Conservation (phyloP, 116 monocot genomes). For the Papilionanthe hybrid region DNA sequence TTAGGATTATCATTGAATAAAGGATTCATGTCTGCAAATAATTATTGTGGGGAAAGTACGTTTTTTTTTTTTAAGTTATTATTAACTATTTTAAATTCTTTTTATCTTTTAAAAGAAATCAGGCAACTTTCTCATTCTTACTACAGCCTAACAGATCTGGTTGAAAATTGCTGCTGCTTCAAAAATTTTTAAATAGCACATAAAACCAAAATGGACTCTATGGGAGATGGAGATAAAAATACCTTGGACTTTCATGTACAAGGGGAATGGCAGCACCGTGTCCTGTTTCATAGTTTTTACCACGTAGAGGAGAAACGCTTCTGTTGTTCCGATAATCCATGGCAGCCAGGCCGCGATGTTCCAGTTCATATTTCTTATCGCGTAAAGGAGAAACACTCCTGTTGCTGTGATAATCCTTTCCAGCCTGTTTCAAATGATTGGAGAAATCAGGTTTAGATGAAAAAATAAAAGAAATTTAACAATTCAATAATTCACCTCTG, state of each 20-base stretch:
- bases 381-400: slow-evolving; percentile 58
- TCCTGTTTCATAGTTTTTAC: slow-evolving; percentile 27
- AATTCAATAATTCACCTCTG: background rate
- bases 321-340: slow-evolving; percentile 27
- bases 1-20: no score
- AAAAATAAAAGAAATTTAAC: background rate
- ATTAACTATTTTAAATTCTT: no score
- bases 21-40: background rate
- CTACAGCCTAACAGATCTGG: no score
- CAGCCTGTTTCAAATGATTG: slow-evolving; percentile 22
- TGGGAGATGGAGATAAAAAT: background rate
- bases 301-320: slow-evolving; percentile 56
- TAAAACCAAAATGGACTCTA: background rate
- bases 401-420: slow-evolving; percentile 22
- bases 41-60: no score
- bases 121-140: no score
- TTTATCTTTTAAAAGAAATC: no score
- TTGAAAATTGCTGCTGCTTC: no score
- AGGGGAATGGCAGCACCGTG: slow-evolving; percentile 17
- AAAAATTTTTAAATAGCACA: no score
- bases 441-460: background rate
- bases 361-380: slow-evolving; percentile 26
- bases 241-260: slow-evolving; percentile 35
- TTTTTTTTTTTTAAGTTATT: no score
- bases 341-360: slow-evolving; percentile 17